phyloP scores from a whole-genome alignment of 345 rosid genomes.

The Pistacia vera region DNA sequence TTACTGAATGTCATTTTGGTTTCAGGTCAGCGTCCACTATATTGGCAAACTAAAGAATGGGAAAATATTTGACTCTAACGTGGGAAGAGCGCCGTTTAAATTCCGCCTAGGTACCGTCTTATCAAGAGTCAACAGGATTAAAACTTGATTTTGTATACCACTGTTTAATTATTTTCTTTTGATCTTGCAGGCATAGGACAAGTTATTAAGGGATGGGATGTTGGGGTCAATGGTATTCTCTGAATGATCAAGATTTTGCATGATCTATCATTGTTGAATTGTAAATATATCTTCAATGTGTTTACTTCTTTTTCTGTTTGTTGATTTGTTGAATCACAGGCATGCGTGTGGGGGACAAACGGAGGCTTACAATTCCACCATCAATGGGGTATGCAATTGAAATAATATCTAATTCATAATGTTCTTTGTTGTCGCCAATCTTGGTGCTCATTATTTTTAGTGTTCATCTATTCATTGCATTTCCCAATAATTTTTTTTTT shows the following conservation, averaged over 20 bases:
- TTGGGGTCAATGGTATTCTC: slow-evolving; percentile 77
- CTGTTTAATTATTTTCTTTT: slow-evolving; percentile 9
- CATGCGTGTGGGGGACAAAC: slow-evolving; percentile 74
- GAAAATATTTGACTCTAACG: slow-evolving; percentile 81
- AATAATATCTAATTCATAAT: not conserved
- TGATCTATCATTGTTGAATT: not conserved
- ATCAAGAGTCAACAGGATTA: slow-evolving; percentile 7
- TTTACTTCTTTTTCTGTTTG: not conserved
- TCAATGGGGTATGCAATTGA: slow-evolving; percentile 52
- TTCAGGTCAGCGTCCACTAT: slow-evolving; percentile 81
- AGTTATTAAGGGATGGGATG: slow-evolving; percentile 99
- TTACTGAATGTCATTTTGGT: slow-evolving; percentile 7
- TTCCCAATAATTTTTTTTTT: no score
- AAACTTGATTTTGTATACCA: slow-evolving; percentile 5
- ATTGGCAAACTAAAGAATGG: slow-evolving; percentile 92
- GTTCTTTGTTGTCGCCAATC: not conserved
- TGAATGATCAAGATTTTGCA: not conserved
- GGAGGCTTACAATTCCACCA: slow-evolving; percentile 74
- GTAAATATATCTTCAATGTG: not conserved
- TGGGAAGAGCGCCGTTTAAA: slow-evolving; percentile 73
- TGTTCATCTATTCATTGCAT: not conserved
- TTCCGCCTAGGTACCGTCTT: slow-evolving; percentile 73
- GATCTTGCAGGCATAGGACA: slow-evolving; percentile 70
- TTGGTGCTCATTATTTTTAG: not conserved
- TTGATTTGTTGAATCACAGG: slow-evolving; percentile 44